Evolutionary conservation across 208 protist species (phyloP), one percentile per base, ranked within the genome.

Genomic region (Leishmania lainsoni): DNA sequence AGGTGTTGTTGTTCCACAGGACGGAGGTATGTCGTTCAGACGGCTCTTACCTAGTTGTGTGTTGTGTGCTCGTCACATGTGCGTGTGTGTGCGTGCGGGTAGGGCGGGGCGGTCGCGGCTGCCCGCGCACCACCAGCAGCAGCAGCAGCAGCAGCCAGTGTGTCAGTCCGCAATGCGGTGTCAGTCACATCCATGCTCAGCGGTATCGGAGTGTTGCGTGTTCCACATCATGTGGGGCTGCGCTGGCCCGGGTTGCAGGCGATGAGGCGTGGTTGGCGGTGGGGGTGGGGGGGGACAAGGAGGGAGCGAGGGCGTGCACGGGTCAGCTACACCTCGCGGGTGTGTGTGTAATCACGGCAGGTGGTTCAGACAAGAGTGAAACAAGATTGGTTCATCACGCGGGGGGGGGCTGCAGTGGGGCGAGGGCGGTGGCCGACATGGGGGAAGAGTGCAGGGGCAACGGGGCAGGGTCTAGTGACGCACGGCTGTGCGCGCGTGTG

Each of bases 191-290:
- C 68, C 78, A 78, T 73, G 54, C 14, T 86, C 82, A 86, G 82
- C 82, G 82, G 82, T 86, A 86, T 86, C 82, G 82, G 82, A 86
- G 83, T 86, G 78, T 45, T 82, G 68, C 63, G 70, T 81, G 74
- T 51, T 65, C 20, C 72, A 72, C 78, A 77, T 83, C 74, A 83
- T 83, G 81, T 65, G 75, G 22, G 73, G 56, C 61, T 58, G 75
- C n/a, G 51, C 35, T 39, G 35, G 35, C 35, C 35, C 35, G 35
- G 35, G 35, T 2, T 39, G 35, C 35, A 39, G 45, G 49, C 20
- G 61, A 0, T 63, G 71, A 54, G 9, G 74, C 16, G 74, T 17
- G n/a, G 32, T 14, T 52, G 14, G 49, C 9, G 42, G 65, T 35
- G 65, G 8, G 39, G 26, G n/a, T n/a, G 6, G 29, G 17, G 20